These are phyloP conservation scores for Aspergillus spinulosporus DNA, from an alignment of 2,329 filamentous ascomycete genomes.

Conservation along the genomic window DNA sequence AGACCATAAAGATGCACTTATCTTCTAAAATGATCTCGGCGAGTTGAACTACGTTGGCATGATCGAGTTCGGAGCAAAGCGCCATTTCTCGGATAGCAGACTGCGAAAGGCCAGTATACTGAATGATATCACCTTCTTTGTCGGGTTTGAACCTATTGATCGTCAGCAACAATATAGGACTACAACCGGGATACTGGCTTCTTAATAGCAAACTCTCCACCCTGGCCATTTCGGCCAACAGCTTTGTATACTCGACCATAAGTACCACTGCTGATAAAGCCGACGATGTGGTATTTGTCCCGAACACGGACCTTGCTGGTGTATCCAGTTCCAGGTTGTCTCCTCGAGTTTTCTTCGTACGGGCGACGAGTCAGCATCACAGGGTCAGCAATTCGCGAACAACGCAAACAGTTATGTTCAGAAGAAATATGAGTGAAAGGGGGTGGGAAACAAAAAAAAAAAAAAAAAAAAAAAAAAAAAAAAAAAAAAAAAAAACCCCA, in stretches of 20 bases:
- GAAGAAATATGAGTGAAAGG: not conserved
- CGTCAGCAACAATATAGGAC: constrained; percentile 13
- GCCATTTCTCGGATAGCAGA: constrained; percentile 98
- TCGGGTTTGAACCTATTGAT: constrained; percentile 78
- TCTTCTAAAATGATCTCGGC: constrained; percentile 96
- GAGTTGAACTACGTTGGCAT: constrained; percentile 85
- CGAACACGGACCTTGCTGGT: constrained; percentile 79
- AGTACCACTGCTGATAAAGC: constrained; percentile 96
- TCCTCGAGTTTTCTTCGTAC: constrained; percentile 39
- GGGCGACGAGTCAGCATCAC: constrained; percentile 27
- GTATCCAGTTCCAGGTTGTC: constrained; percentile 53
- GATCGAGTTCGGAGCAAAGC: constrained; percentile 84
- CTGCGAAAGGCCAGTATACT: constrained; percentile 97
- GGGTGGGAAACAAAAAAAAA: no score
- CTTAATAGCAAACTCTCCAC: constrained; percentile 94
- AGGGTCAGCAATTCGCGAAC: not conserved
- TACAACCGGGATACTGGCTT: constrained; percentile 60
- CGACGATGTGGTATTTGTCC: constrained; percentile 93
- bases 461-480: no score
- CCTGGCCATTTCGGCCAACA: constrained; percentile 68
- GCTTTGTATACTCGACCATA: constrained; percentile 99
- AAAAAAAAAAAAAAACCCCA: no score
- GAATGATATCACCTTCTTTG: constrained; percentile 91
- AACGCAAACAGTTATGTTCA: not conserved
- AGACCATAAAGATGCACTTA: constrained; percentile 99